Percentiles rank a stretch among this genome's conserved stretches.
These are phyloP conservation scores for Hypoxylon crocopeplum DNA, from an alignment of 495 filamentous ascomycete genomes.

Conservation along the genomic window DNA sequence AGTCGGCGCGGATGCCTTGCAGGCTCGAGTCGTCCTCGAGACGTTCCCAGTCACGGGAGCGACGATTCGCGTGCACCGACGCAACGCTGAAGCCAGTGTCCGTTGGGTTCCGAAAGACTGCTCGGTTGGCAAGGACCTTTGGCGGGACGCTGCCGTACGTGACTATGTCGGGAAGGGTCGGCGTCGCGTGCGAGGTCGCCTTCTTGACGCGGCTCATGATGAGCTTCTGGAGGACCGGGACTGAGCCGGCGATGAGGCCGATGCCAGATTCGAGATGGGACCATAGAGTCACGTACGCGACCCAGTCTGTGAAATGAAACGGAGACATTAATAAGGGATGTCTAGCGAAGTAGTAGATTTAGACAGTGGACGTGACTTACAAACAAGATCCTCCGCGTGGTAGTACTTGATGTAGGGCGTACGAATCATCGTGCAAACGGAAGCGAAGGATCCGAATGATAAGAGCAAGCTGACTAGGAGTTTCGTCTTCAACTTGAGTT, in stretches of 20 bases:
- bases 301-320: slow-evolving; percentile 5
- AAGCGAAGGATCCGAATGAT: slow-evolving; percentile 30
- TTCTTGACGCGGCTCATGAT: slow-evolving; percentile 49
- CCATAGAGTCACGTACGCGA: slow-evolving; percentile 12
- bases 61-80: slow-evolving; percentile 8
- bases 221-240: slow-evolving; percentile 23
- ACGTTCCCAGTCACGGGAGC: slow-evolving; percentile 18
- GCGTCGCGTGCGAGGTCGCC: slow-evolving; percentile 23
- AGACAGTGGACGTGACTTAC: slow-evolving; percentile 12
- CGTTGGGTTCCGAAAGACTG: slow-evolving; percentile 15
- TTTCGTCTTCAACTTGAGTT: slow-evolving; percentile 24
- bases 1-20: slow-evolving; percentile 14
- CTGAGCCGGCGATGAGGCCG: slow-evolving; percentile 28
- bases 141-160: slow-evolving; percentile 45
- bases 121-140: not conserved
- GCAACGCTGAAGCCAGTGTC: slow-evolving; percentile 14
- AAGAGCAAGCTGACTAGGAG: slow-evolving; percentile 16
- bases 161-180: slow-evolving; percentile 26
- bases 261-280: slow-evolving; percentile 29
- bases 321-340: not conserved
- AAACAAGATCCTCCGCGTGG: not conserved
- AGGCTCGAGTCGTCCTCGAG: slow-evolving; percentile 6
- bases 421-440: slow-evolving; percentile 30
- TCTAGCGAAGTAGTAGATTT: not conserved
- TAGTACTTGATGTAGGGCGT: slow-evolving; percentile 18